Evolutionary conservation across 2,329 filamentous ascomycete genomes (phyloP).

Genomic region (Aureobasidium lini): DNA sequence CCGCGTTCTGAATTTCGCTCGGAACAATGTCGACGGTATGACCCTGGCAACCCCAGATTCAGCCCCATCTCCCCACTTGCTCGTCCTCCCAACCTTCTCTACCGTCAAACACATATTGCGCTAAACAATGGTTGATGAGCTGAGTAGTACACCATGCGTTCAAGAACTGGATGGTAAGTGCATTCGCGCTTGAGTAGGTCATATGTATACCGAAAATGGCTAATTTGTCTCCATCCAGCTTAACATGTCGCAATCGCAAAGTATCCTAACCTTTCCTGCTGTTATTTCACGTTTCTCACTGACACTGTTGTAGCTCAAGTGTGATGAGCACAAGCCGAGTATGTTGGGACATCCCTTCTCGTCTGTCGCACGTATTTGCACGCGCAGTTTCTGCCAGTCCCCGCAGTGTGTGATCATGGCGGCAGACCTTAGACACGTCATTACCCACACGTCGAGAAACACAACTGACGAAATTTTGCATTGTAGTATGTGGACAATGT

Average conservation of each 20-base stretch:
- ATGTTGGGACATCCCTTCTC: background rate
- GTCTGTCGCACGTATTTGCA: background rate
- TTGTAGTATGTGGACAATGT: conserved; percentile 47
- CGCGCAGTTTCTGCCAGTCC: background rate
- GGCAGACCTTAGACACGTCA: background rate
- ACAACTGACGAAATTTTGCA: background rate
- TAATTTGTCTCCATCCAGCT: conserved; percentile 18
- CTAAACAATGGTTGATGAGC: background rate
- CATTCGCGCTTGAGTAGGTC: background rate
- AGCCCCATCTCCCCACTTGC: background rate
- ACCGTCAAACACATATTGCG: background rate
- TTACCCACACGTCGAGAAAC: background rate
- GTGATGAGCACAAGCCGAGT: conserved; percentile 53
- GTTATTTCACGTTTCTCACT: background rate
- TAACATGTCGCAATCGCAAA: conserved; percentile 29
- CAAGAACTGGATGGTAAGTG: conserved; percentile 28
- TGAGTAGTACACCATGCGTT: conserved; percentile 17
- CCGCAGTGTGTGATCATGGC: background rate
- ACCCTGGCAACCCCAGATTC: background rate
- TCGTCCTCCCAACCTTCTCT: background rate
- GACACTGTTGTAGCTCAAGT: conserved; percentile 46
- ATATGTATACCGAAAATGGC: background rate
- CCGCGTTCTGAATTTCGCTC: background rate
- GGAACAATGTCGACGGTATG: background rate
- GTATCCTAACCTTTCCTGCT: conserved; percentile 13